phyloP scores from a whole-genome alignment of 106 monocot species.

The Apostasia shenzhenica region DNA sequence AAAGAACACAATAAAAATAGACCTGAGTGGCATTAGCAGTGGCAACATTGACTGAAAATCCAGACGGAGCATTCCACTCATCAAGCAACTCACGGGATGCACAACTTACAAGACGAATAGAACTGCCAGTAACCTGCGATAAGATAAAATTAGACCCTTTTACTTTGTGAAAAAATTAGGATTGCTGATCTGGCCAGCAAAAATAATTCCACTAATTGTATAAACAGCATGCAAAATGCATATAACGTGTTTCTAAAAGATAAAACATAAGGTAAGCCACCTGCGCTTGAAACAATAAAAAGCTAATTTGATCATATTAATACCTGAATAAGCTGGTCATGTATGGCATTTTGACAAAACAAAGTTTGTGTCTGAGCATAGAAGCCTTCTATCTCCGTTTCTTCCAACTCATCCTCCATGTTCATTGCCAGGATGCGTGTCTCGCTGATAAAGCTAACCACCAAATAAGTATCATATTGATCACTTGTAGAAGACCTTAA shows the following conservation, averaged over 20 bases:
- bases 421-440: slow-evolving; percentile 97
- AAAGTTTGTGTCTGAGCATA: slow-evolving; percentile 82
- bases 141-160: background rate
- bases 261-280: slow-evolving; percentile 5
- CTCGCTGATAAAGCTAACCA: slow-evolving; percentile 96
- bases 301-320: background rate
- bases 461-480: slow-evolving; percentile 86
- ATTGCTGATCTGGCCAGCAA: background rate
- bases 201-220: background rate
- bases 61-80: slow-evolving; percentile 81
- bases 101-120: slow-evolving; percentile 80
- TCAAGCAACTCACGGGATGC: slow-evolving; percentile 74
- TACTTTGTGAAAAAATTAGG: too few species aligned
- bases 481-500: slow-evolving; percentile 69
- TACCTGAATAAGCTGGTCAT: slow-evolving; percentile 92
- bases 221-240: too few species aligned
- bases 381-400: slow-evolving; percentile 98
- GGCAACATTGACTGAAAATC: slow-evolving; percentile 95
- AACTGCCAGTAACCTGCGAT: slow-evolving; percentile 72
- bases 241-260: too few species aligned
- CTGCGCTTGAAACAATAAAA: background rate
- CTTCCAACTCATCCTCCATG: slow-evolving; percentile 94
- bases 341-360: slow-evolving; percentile 84
- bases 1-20: slow-evolving; percentile 4
- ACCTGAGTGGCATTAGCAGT: slow-evolving; percentile 96